These are phyloP conservation scores for Lathyrus oleraceus DNA, from an alignment of 306 rosid genomes.

Conservation along the genomic window DNA sequence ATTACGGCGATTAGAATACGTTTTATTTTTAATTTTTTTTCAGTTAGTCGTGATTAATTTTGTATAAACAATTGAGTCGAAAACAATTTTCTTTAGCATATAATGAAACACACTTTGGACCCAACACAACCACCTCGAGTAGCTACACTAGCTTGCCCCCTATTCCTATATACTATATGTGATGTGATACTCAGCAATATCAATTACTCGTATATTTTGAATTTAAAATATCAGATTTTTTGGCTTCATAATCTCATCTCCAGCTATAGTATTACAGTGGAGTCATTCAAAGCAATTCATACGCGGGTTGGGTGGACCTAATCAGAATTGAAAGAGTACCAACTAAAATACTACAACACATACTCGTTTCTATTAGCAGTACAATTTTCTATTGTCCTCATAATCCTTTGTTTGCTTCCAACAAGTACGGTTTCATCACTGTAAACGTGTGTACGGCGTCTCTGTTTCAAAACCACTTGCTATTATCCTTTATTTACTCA, in stretches of 20 bases:
- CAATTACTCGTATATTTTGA: no score
- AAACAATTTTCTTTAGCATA: no score
- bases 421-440: not conserved
- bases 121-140: no score
- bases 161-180: no score
- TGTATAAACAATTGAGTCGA: no score
- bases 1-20: no score
- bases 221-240: not conserved
- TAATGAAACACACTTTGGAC: no score
- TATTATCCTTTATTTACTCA: not conserved
- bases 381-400: not conserved
- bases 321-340: not conserved
- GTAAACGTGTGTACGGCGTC: not conserved
- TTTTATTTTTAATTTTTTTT: no score
- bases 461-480: not conserved
- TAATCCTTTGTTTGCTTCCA: not conserved
- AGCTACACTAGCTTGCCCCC: no score
- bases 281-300: not conserved
- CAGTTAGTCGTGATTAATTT: no score
- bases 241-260: not conserved
- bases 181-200: no score
- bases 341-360: not conserved
- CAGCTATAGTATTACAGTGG: not conserved
- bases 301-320: slow-evolving; percentile 17
- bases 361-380: not conserved